A percentile compares a stretch with the other conserved stretches of the same genome.
phyloP scores from a whole-genome alignment of 2,329 filamentous ascomycete species.

The Harringtonia aguacate region DNA sequence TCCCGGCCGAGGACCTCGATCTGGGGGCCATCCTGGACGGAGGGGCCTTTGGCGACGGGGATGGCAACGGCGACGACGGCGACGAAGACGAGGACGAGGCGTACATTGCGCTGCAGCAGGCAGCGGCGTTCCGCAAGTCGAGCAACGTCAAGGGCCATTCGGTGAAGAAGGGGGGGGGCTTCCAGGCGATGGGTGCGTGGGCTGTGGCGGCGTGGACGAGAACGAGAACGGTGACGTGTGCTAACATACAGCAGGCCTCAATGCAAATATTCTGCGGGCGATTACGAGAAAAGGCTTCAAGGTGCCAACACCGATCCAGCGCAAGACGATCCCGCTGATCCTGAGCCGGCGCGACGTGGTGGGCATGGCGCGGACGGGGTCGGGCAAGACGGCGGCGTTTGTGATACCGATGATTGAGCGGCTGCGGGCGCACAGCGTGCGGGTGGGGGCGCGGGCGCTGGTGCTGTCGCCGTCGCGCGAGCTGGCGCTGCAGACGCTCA shows the following conservation, averaged over 20 bases:
- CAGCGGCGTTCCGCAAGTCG: slow-evolving; percentile 76
- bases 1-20: slow-evolving; percentile 38
- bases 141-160: slow-evolving; percentile 73
- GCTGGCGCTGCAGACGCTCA: slow-evolving; percentile 85
- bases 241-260: slow-evolving; percentile 49
- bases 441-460: slow-evolving; percentile 75
- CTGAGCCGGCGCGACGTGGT: slow-evolving; percentile 92
- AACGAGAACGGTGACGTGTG: too few relatives aligned
- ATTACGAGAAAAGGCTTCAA: slow-evolving; percentile 92
- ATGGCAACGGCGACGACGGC: slow-evolving; percentile 24
- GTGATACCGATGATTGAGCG: slow-evolving; percentile 98
- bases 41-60: slow-evolving; percentile 35
- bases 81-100: slow-evolving; percentile 66
- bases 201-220: too few relatives aligned
- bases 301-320: slow-evolving; percentile 92
- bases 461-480: slow-evolving; percentile 91
- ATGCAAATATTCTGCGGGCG: slow-evolving; percentile 73
- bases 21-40: slow-evolving; percentile 51
- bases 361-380: slow-evolving; percentile 97
- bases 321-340: slow-evolving; percentile 89
- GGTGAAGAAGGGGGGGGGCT: slow-evolving; percentile 91
- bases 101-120: slow-evolving; percentile 83
- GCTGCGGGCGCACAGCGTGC: slow-evolving; percentile 75
- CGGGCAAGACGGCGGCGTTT: slow-evolving; percentile 95
- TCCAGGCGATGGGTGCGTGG: slow-evolving; percentile 95